Evolutionary conservation across 306 rosid species (phyloP), one percentile per base, ranked within the genome.

Genomic region (Albizia julibrissin): DNA sequence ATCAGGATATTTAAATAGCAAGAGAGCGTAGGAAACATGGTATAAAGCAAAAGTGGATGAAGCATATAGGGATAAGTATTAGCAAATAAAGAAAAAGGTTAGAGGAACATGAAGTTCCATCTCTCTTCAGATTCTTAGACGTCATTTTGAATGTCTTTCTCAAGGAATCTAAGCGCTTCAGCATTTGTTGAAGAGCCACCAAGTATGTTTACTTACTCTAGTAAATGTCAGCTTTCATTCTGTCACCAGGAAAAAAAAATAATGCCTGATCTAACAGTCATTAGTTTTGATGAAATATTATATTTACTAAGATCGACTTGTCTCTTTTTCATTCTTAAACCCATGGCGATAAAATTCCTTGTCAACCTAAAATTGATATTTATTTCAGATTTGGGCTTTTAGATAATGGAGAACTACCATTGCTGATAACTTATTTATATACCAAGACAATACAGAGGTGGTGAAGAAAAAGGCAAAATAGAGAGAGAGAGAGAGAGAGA

Each of bases 21-120:
- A 59, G 14, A 52, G 52, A 66, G 75, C 21, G 5, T 8, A 10
- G 54, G 69, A 34, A 19, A 79, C 42, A 68, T 79, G 69, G 69
- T 79, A 37, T 29, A 80, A 80, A 84, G 78, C 46, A n/a, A 84
- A 75, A 75, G 84, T 75, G 62, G 72, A 18, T 33, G 54, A 75
- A 67, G 72, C 75, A 84, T 69, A 34, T 31, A 69, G 77, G 10
- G 3, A 74, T 18, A 68, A 22, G 46, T 39, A 84, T 58, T 19
- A 79, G 31, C 71, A 39, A 47, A 75, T 3, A 75, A 80, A 84
- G 67, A 22, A 68, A 74, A 74, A 79, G 83, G 40, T 67, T 56
- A 67, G 44, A 77, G 61, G 42, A 71, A 26, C 47, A 77, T 26
- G 39, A 79, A 50, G 39, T 64, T 8, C 66, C 50, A 37, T 49